Evolutionary conservation across 164 flowering plant species (phyloP).

Genomic region (Sedum album): DNA sequence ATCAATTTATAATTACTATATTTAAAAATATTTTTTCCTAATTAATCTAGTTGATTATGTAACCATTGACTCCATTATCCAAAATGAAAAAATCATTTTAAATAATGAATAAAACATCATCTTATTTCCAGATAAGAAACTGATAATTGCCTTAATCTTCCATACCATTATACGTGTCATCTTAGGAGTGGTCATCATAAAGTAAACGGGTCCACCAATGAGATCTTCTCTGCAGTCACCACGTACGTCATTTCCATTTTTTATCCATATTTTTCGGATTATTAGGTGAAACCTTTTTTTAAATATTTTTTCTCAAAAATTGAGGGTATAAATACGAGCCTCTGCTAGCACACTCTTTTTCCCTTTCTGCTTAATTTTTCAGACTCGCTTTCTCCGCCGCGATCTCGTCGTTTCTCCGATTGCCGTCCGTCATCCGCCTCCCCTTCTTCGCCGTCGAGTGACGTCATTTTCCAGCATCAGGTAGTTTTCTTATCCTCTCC

Average conservation of each 20-base stretch:
- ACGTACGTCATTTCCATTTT: neutral
- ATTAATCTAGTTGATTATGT: no score
- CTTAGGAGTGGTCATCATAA: neutral
- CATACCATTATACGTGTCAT: neutral
- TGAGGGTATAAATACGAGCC: neutral
- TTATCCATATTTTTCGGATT: neutral
- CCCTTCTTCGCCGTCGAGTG: neutral
- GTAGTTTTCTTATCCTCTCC: neutral
- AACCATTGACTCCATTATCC: no score
- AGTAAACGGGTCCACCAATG: neutral
- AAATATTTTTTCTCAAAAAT: neutral
- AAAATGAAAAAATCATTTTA: no score
- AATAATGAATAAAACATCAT: no score
- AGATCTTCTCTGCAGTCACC: neutral
- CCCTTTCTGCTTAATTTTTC: slow-evolving; percentile 5
- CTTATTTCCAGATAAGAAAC: no score
- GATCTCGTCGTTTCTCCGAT: neutral
- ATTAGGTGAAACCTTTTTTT: neutral
- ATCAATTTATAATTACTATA: no score
- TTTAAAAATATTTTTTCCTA: no score
- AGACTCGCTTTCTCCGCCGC: neutral
- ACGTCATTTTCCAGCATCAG: slow-evolving; percentile 5
- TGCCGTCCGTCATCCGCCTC: neutral
- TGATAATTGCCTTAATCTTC: neutral
- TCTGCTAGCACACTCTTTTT: neutral